Base-by-base conservation (phyloP, 352 stramenopile genomes). In the Thraustotheca clavata region DNA sequence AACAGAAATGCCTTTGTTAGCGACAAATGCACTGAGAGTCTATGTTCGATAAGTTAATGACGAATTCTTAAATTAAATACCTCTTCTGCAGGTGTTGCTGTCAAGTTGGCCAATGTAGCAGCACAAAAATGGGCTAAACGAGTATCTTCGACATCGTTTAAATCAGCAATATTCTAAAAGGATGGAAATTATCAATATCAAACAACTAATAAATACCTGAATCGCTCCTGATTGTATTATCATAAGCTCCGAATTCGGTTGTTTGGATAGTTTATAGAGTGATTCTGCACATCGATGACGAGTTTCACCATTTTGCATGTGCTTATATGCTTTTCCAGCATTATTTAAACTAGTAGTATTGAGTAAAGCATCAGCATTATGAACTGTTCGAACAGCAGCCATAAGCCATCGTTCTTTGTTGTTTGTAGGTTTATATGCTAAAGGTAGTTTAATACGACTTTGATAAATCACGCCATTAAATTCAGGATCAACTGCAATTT, bases 201-300 rank as follows among this genome's bases (percentile, higher is more conserved):
- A 59, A 31, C 1, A 39, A 18, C 4, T 4, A 4, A 24, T 4
- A 2, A 24, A 31, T 46, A 65, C 79, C 1, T 69, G 39, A 7
- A 92, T 86, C 0, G 83, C 83, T 0, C 78, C 81, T 16, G 77
- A 77, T 1, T 71, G 34, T 29, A 92, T 83, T 60, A 92, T 88
- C 4, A 75, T 69, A 4, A 76, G 38, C 34, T 92, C 83, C 14
- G 59, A 75, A 0, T 73, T 75, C 6, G 27, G 11, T 50, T 89
- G 79, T 16, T 83, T 88, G 3, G 80, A 92, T 0, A 92, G 66
- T 47, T 92, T 92, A 71, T 89, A 92, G 0, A 92, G 68, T 9
- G 83, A 92, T 20, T 76, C 72, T 1, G 79, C 80, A 55, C 83
- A 92, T n/a, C 73, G 81, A 1, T 87, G 49, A 7, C 80, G 73